These are phyloP conservation scores for Leccinum fibrillosum DNA, from an alignment of 768 basidiomycete species.

Conservation along the genomic window DNA sequence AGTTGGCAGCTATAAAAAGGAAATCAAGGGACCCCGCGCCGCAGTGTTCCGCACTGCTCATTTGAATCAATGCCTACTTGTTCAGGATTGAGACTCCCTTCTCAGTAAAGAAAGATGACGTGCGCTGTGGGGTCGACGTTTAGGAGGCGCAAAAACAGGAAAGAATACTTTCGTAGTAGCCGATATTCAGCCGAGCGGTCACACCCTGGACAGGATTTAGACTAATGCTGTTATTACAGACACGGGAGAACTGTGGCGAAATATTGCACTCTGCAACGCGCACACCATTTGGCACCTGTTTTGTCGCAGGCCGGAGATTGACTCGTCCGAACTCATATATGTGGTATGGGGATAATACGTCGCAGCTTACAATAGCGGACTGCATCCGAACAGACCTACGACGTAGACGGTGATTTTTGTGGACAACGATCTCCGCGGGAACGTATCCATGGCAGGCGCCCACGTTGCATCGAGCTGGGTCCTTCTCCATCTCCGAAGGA, in stretches of 20 bases:
- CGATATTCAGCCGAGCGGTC: background rate
- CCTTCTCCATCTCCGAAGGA: conserved; percentile 19
- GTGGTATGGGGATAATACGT: conserved; percentile 19
- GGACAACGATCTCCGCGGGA: conserved; percentile 29
- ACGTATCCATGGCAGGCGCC: conserved; percentile 28
- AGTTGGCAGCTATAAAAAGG: conserved; percentile 6
- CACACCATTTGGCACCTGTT: conserved; percentile 6
- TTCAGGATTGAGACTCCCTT: conserved; percentile 9
- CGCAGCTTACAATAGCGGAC: conserved; percentile 12
- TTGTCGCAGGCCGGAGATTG: conserved; percentile 23
- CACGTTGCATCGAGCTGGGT: conserved; percentile 22
- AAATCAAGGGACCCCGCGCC: conserved; percentile 18
- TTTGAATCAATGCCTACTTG: background rate
- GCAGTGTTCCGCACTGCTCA: background rate
- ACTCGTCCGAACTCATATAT: background rate
- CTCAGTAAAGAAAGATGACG: conserved; percentile 12
- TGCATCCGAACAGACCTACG: conserved; percentile 9
- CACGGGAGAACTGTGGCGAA: background rate
- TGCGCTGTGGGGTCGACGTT: conserved; percentile 22
- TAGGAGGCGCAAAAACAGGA: conserved; percentile 10
- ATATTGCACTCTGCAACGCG: background rate
- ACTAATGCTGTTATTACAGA: background rate
- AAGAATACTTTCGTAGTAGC: background rate
- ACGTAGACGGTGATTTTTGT: conserved; percentile 4
- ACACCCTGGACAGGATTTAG: background rate